Base-by-base conservation (phyloP, 106 monocot genomes). In the Dendrobium nobile region DNA sequence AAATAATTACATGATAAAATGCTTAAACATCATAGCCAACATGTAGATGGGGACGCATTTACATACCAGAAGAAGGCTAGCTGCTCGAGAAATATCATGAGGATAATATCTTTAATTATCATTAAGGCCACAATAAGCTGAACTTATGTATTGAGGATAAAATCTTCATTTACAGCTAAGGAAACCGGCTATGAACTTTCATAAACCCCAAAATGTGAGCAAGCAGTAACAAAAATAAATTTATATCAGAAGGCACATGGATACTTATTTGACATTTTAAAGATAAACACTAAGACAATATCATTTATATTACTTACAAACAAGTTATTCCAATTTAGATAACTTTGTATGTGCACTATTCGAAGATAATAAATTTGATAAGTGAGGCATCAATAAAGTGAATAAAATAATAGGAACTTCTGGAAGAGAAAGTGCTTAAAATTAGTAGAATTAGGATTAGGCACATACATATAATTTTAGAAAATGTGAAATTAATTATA, bases 81-180 rank as follows among this genome's bases (percentile, higher is more conserved):
- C 89, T 41, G 58, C 76, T 77, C 88, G 86, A 87, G 88, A 73
- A 84, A 95, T 82, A 26, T 98, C 98, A 82, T 83, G 84, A 78
- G 98, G 92, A 87, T 93, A 87, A 85, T 98, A 98, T 91, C 98
- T 95, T 84, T 42, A 74, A 78, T 77, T 77, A 42, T 18, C 20
- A 67, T 90, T 47, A 90, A 88, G 78, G 82, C 10, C 3, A 41
- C 4, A 20, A 20, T 41, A 76, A 47, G 22, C 15, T 20, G 41
- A 74, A 74, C 41, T 43, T 74, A 8, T 43, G 44, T 74, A 0
- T n/a, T 20, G 33, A 74, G 43, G 1, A 44, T 4, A 74, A 74
- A 13, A 74, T 19, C 20, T 19, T 42, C n/a, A 43, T 74, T 74
- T 74, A 44, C 41, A 70, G 2, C 24, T 10, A 73, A 44, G 2